A percentile compares a stretch with the other conserved stretches of the same genome.
phyloP scores from a whole-genome alignment of 768 basidiomycete species.

The Lentinus brumalis region DNA sequence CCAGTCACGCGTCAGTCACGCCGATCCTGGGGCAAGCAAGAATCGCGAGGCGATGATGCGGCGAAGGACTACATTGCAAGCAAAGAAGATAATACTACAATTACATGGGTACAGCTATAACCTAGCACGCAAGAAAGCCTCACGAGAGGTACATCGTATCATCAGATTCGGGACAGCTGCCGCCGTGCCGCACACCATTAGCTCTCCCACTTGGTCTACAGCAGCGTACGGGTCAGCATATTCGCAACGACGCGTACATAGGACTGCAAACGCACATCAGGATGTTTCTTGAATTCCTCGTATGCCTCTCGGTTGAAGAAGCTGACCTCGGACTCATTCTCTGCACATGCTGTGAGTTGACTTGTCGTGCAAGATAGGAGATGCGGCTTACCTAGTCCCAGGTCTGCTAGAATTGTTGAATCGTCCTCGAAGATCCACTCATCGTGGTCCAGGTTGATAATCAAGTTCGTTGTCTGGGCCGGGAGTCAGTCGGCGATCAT shows the following conservation, averaged over 20 bases:
- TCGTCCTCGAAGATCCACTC: slow-evolving; percentile 87
- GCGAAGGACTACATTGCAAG: too few species aligned
- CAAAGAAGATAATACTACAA: too few species aligned
- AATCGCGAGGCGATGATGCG: too few species aligned
- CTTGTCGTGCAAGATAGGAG: neutral
- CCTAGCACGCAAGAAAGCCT: too few species aligned
- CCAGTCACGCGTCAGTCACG: slow-evolving; percentile 16
- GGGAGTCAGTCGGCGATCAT: neutral
- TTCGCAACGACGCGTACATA: neutral
- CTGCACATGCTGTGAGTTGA: slow-evolving; percentile 41
- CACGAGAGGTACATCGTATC: neutral
- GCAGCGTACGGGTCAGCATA: neutral
- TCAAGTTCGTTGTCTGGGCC: slow-evolving; percentile 88
- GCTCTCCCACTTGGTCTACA: slow-evolving; percentile 29
- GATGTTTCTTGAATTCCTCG: slow-evolving; percentile 79
- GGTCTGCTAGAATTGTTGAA: slow-evolving; percentile 58
- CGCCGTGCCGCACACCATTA: neutral
- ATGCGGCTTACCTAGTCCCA: slow-evolving; percentile 69
- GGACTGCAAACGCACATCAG: slow-evolving; percentile 53
- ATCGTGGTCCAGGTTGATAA: slow-evolving; percentile 96
- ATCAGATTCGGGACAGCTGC: neutral
- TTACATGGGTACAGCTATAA: too few species aligned
- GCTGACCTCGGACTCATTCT: slow-evolving; percentile 95
- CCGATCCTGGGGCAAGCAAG: too few species aligned
- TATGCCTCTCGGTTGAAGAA: slow-evolving; percentile 84